These are phyloP conservation scores for Botrytis pseudocinerea DNA, from an alignment of 2,329 filamentous ascomycete species.

Conservation along the genomic window DNA sequence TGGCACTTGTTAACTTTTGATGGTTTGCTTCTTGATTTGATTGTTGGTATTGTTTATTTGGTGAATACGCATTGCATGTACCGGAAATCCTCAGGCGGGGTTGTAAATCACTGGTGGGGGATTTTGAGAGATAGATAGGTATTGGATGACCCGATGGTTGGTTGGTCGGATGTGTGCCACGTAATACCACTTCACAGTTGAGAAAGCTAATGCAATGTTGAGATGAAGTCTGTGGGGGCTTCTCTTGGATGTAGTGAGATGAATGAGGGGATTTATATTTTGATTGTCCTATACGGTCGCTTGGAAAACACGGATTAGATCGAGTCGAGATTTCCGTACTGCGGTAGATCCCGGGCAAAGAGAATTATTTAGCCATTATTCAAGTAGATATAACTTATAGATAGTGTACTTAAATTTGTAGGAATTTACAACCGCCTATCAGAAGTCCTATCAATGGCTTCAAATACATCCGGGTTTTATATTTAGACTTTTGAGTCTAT, in stretches of 20 bases:
- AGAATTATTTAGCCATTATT: background rate
- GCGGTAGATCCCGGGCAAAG: background rate
- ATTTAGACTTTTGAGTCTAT: background rate
- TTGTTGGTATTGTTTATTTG: background rate
- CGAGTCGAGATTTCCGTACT: background rate
- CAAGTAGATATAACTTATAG: background rate
- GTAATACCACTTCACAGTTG: background rate
- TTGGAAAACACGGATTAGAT: background rate
- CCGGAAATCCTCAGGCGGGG: background rate
- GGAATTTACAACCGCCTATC: too few relatives aligned
- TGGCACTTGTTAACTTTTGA: background rate
- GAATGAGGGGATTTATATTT: background rate
- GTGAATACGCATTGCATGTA: background rate
- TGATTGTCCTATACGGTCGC: background rate
- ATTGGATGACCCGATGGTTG: background rate
- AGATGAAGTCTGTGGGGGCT: background rate
- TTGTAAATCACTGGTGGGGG: background rate
- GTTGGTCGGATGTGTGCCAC: slow-evolving; percentile 1
- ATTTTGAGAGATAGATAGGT: background rate
- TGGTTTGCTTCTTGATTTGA: background rate
- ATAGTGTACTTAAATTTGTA: background rate
- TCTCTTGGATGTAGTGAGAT: background rate
- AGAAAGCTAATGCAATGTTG: background rate
- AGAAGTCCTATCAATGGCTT: background rate
- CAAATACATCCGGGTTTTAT: background rate